phyloP scores from a whole-genome alignment of 2,329 filamentous ascomycete species.

The Pseudogymnoascus sp. region DNA sequence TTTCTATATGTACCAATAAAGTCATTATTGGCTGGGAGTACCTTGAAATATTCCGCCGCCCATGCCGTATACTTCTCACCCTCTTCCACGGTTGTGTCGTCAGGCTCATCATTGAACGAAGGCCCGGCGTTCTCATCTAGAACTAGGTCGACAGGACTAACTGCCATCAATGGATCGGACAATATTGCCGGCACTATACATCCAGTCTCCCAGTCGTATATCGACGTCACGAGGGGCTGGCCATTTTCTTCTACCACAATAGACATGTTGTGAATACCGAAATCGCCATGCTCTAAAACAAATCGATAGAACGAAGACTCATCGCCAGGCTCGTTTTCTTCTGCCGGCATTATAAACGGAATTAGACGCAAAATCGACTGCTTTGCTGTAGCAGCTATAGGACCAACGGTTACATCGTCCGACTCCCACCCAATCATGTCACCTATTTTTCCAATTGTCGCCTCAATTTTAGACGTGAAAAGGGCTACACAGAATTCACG shows the following conservation, averaged over 20 bases:
- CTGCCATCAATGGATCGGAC: slow-evolving; percentile 18
- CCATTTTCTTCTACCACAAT: slow-evolving; percentile 15
- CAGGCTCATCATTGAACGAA: slow-evolving; percentile 8
- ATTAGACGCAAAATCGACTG: slow-evolving; percentile 23
- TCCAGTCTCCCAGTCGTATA: slow-evolving; percentile 26
- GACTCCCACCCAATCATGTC: slow-evolving; percentile 21
- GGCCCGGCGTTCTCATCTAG: slow-evolving; percentile 8
- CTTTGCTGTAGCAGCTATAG: slow-evolving; percentile 17
- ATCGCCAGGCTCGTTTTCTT: background rate
- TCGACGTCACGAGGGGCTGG: slow-evolving; percentile 21
- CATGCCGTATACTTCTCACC: slow-evolving; percentile 17
- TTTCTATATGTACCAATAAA: background rate
- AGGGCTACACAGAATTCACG: slow-evolving; percentile 13
- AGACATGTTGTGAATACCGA: too few species aligned
- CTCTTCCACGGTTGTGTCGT: slow-evolving; percentile 12
- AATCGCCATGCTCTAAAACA: slow-evolving; percentile 30
- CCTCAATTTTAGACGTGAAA: slow-evolving; percentile 22
- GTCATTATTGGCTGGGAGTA: slow-evolving; percentile 11
- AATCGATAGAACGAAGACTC: slow-evolving; percentile 22
- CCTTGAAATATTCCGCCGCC: slow-evolving; percentile 23
- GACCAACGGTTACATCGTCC: slow-evolving; percentile 14
- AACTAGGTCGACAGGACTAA: slow-evolving; percentile 11
- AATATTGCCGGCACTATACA: slow-evolving; percentile 27
- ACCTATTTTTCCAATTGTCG: slow-evolving; percentile 19
- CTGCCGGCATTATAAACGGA: slow-evolving; percentile 16